Evolutionary conservation across 805 yeast species (phyloP).

Genomic region (Lachancea lanzarotensis): DNA sequence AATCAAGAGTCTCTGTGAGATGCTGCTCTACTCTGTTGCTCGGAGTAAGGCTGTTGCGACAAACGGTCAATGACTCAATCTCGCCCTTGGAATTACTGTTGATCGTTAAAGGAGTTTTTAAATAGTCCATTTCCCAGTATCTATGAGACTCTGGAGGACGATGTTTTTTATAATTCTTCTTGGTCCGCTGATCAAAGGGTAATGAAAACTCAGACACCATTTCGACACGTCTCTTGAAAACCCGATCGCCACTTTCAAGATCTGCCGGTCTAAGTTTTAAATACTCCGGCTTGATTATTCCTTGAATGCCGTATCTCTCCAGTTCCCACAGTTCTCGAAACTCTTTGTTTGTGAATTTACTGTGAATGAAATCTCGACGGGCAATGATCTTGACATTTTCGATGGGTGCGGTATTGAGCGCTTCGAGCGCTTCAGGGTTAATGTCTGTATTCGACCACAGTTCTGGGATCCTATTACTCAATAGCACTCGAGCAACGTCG

Average conservation of each 20-base stretch:
- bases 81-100: constrained; percentile 35
- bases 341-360: constrained; percentile 90
- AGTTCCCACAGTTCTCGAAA: constrained; percentile 74
- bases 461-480: constrained; percentile 43
- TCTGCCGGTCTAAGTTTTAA: constrained; percentile 25
- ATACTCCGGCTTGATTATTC: constrained; percentile 37
- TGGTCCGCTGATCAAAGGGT: constrained; percentile 29
- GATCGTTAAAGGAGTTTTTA: constrained; percentile 56
- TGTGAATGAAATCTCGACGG: constrained; percentile 76
- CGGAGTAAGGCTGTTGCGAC: constrained; percentile 16
- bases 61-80: constrained; percentile 24
- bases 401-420: constrained; percentile 49
- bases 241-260: constrained; percentile 37
- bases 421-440: constrained; percentile 48
- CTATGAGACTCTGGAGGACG: constrained; percentile 18
- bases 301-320: constrained; percentile 43
- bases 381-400: constrained; percentile 67
- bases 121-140: constrained; percentile 64
- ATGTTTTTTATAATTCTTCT: constrained; percentile 24
- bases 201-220: constrained; percentile 48
- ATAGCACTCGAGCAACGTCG: constrained; percentile 76
- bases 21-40: constrained; percentile 25
- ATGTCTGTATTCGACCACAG: constrained; percentile 73
- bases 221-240: constrained; percentile 58
- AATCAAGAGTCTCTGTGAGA: constrained; percentile 18